Evolutionary conservation across 2,329 filamentous ascomycete species (phyloP), one percentile per base, ranked within the genome.

Genomic region (Verticillium nonalfalfae): DNA sequence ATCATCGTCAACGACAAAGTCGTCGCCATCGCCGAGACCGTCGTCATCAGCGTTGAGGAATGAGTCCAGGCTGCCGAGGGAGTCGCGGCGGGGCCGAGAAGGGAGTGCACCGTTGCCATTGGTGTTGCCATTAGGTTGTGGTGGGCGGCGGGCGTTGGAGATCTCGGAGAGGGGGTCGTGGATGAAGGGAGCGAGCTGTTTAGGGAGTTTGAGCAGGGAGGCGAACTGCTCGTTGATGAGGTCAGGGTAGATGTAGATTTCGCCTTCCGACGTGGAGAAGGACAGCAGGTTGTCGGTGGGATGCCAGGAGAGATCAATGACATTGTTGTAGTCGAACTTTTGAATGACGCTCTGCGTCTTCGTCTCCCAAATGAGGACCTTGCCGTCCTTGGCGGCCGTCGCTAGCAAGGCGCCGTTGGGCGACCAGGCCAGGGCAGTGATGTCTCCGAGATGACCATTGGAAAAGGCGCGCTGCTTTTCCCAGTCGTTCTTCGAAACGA

Each of bases 1-100:
- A 71, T 99, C 95, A 65, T 99, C 95, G 69, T 99, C 95, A 5
- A 93, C 87, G 1, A 99, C 91, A 72, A 98, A 99, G 65, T 92
- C 91, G 52, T 92, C 90, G 33, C 81, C 79, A 76, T 87, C 71
- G 39, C 76, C 76, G 78, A 84, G 70, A 15, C 54, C 33, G 68
- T 59, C 58, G n/a, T 81, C 74, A 69, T 84, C 72, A 15, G 77
- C 85, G 21, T 83, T 87, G 2, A 97, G 81, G n/a, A 96, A 86
- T 59, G 93, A 92, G 72, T 95, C 92, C 2, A 96, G 79, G 50
- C 91, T 93, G 64, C 93, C 90, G 1, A 88, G 79, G 0, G 88
- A 88, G n/a, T 84, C 86, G 64, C 80, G 78, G 63, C 89, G 81
- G 57, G 79, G 78, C 77, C 56, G 61, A 6, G 61, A 57, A 1